These are phyloP conservation scores for Fraxinus floribunda DNA, from an alignment of 305 asterid genomes.

Conservation along the genomic window DNA sequence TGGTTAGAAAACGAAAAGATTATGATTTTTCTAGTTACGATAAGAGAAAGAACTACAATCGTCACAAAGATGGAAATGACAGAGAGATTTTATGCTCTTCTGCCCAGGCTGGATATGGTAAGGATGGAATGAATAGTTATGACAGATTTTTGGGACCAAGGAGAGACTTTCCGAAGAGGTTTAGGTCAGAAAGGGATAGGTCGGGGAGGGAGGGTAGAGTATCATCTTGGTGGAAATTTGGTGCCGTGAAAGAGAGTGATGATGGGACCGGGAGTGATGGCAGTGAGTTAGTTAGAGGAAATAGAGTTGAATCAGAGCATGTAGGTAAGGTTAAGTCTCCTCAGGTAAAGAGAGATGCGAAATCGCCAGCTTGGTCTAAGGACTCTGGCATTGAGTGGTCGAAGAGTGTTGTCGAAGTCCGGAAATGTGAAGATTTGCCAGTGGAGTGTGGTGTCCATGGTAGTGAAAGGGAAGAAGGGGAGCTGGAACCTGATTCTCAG, in stretches of 20 bases:
- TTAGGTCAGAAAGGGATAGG: conserved; percentile 94
- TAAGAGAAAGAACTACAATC: conserved; percentile 66
- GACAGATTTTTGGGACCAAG: conserved; percentile 85
- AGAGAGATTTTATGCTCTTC: conserved; percentile 70
- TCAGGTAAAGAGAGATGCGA: conserved; percentile 53
- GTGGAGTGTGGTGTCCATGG: conserved; percentile 62
- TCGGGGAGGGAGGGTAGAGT: conserved; percentile 78
- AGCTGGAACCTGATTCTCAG: conserved; percentile 86
- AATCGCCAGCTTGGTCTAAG: conserved; percentile 94
- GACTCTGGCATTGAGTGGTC: conserved; percentile 93
- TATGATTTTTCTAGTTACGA: conserved; percentile 67
- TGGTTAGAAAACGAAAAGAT: conserved; percentile 62
- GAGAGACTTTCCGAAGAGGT: conserved; percentile 90
- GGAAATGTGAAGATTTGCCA: conserved; percentile 58
- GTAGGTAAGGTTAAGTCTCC: conserved; percentile 71
- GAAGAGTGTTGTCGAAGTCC: conserved; percentile 64
- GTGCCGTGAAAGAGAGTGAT: conserved; percentile 69
- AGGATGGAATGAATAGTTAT: conserved; percentile 66
- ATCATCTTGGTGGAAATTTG: conserved; percentile 81
- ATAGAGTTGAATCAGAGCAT: conserved; percentile 56
- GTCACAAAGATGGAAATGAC: conserved; percentile 63
- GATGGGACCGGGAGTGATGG: conserved; percentile 57
- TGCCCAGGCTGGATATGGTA: conserved; percentile 64
- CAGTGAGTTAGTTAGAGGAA: conserved; percentile 56
- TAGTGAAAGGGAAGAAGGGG: conserved; percentile 95